Conservation (phyloP, 441 rosid genomes). For the Rhodomyrtus psidioides region DNA sequence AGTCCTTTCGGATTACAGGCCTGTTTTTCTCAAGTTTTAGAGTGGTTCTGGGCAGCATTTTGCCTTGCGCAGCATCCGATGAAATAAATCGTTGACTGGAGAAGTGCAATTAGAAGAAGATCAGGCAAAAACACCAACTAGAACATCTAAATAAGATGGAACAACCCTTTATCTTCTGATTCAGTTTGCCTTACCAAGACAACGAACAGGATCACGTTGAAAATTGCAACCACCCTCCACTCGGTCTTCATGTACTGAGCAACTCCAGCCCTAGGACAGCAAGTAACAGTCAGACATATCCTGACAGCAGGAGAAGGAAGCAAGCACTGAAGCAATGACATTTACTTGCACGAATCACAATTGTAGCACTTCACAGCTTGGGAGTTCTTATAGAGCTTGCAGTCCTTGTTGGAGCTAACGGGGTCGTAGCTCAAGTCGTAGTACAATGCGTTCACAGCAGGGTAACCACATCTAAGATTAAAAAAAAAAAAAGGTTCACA, state of each 20-base stretch:
- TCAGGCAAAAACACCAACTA: not conserved
- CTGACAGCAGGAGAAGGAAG: too few relatives aligned
- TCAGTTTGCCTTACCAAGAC: slow-evolving; percentile 55
- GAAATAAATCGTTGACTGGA: slow-evolving; percentile 65
- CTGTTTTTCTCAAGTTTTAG: too few relatives aligned
- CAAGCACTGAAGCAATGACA: too few relatives aligned
- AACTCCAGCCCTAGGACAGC: slow-evolving; percentile 68
- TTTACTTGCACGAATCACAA: too few relatives aligned
- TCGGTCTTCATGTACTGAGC: slow-evolving; percentile 90
- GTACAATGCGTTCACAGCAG: too few relatives aligned
- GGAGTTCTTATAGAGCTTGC: too few relatives aligned
- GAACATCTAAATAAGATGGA: not conserved
- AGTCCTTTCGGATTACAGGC: too few relatives aligned
- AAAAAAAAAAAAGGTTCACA: too few relatives aligned
- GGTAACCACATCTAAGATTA: too few relatives aligned
- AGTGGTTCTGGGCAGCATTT: slow-evolving; percentile 47
- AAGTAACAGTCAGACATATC: not conserved
- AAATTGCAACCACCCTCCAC: slow-evolving; percentile 86
- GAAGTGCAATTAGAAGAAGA: not conserved
- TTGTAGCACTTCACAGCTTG: too few relatives aligned
- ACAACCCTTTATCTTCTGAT: not conserved
- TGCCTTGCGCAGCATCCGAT: slow-evolving; percentile 93
- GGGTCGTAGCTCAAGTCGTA: too few relatives aligned
- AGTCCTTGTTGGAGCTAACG: too few relatives aligned
- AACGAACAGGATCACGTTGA: slow-evolving; percentile 57